These are phyloP conservation scores for Phalaenopsis hybrid DNA, from an alignment of 116 monocot genomes.

Conservation along the genomic window DNA sequence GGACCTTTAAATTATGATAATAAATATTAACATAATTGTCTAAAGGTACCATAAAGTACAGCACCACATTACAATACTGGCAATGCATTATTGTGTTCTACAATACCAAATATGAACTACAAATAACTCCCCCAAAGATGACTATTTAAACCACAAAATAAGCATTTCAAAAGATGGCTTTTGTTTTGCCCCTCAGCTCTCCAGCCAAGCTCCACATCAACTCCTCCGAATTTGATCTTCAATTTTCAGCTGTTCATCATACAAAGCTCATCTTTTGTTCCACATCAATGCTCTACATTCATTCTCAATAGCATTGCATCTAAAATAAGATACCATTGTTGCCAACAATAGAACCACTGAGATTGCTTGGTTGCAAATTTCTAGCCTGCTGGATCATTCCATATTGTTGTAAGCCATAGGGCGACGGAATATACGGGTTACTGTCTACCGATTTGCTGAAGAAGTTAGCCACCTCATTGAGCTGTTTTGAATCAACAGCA, in stretches of 20 bases:
- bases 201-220: neutral
- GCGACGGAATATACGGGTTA: slow-evolving; percentile 16
- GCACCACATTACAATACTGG: neutral
- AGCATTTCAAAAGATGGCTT: neutral
- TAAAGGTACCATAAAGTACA: neutral
- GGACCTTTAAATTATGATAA: neutral
- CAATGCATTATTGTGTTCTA: slow-evolving; percentile 6
- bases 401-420: slow-evolving; percentile 13
- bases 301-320: neutral
- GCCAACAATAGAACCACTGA: slow-evolving; percentile 9
- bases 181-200: neutral
- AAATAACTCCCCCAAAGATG: neutral
- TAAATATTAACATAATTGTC: neutral
- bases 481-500: slow-evolving; percentile 24
- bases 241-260: neutral
- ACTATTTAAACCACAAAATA: neutral
- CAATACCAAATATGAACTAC: neutral
- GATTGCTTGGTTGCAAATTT: neutral
- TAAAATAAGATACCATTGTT: slow-evolving; percentile 6
- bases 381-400: slow-evolving; percentile 17
- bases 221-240: neutral
- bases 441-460: slow-evolving; percentile 5
- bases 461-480: slow-evolving; percentile 12
- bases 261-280: neutral
- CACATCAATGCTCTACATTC: neutral